Evolutionary conservation across 148 eudicot genomes (phyloP).

Genomic region (Chenopodium berlandieri): DNA sequence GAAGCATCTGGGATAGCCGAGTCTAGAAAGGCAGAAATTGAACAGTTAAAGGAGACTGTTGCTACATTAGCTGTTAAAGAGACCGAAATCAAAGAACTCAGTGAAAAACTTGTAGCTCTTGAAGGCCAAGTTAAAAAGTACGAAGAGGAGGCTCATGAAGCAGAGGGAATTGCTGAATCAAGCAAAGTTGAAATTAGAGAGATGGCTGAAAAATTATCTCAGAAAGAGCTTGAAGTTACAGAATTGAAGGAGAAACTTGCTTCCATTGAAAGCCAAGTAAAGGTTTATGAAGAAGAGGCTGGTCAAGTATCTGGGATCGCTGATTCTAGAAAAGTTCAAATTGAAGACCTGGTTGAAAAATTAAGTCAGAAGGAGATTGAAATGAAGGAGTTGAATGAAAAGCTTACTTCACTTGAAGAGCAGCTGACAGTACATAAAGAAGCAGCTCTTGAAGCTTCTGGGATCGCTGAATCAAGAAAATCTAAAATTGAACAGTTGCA

Average conservation of each 20-base stretch:
- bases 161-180: constrained; percentile 24
- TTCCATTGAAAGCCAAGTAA: constrained; percentile 26
- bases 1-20: constrained; percentile 49
- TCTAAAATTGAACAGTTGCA: constrained; percentile 47
- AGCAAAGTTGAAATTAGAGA: constrained; percentile 26
- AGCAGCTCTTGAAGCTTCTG: constrained; percentile 32
- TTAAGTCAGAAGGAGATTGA: constrained; percentile 25
- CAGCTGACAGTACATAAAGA: constrained; percentile 27
- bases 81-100: constrained; percentile 29
- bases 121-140: constrained; percentile 24
- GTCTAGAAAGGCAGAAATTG: constrained; percentile 52
- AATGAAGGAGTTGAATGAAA: constrained; percentile 25
- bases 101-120: constrained; percentile 21
- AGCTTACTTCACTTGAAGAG: constrained; percentile 23
- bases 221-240: constrained; percentile 27
- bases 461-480: constrained; percentile 51
- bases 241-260: constrained; percentile 27
- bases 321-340: constrained; percentile 28
- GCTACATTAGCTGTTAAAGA: constrained; percentile 25
- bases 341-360: constrained; percentile 31
- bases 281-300: constrained; percentile 25
- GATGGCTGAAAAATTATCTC: constrained; percentile 26
- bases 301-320: constrained; percentile 25
- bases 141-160: constrained; percentile 25
- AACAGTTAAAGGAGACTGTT: constrained; percentile 32